Evolutionary conservation across 1,284 basidiomycete genomes (phyloP).

Genomic region (Termitomyces sp.): DNA sequence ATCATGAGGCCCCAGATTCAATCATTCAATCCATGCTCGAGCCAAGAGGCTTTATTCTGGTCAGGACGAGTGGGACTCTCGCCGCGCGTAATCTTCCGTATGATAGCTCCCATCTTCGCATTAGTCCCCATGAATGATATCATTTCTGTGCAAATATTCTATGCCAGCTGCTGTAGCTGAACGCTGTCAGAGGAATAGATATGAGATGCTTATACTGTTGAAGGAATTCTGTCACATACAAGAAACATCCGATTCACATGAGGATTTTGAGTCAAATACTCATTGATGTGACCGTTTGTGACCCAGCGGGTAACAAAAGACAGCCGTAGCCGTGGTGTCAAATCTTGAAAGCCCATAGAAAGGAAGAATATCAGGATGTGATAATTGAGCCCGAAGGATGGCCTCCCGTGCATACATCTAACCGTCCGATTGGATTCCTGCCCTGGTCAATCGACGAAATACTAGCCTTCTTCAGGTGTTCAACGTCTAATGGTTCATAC

Average conservation of each 20-base stretch:
- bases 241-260: no score
- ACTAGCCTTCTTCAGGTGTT: no score
- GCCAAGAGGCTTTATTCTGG: background rate
- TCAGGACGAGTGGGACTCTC: background rate
- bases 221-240: background rate
- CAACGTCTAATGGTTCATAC: background rate
- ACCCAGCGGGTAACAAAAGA: no score
- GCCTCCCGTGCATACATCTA: conserved; percentile 15
- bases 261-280: no score
- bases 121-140: no score
- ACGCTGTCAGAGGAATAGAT: background rate
- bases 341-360: conserved; percentile 18
- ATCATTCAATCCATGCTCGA: background rate
- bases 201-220: no score
- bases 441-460: no score
- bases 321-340: background rate
- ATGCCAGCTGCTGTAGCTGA: background rate
- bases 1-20: background rate
- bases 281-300: no score
- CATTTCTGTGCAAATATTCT: background rate
- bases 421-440: no score
- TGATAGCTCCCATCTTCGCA: no score
- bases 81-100: background rate
- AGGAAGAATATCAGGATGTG: conserved; percentile 22
- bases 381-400: conserved; percentile 23